phyloP scores from a whole-genome alignment of 108 stramenopile genomes.

The Epithemia pelagica region DNA sequence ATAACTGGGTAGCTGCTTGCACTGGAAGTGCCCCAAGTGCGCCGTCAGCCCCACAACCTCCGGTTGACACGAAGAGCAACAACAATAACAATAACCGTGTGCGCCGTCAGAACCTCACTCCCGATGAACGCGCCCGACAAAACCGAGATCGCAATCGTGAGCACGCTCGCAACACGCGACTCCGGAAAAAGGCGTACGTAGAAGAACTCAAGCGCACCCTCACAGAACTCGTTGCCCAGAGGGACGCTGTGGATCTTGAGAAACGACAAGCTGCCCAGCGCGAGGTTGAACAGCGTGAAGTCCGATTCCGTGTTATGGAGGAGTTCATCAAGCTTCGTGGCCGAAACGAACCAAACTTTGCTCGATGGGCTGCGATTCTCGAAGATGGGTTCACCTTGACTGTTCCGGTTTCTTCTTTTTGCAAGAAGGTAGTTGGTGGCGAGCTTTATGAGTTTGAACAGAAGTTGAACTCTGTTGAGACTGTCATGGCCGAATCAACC shows the following conservation, averaged over 20 bases:
- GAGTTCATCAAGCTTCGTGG: constrained; percentile 78
- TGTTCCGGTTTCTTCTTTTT: constrained; percentile 56
- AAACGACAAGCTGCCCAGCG: constrained; percentile 57
- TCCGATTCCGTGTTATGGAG: constrained; percentile 77
- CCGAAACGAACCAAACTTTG: constrained; percentile 55
- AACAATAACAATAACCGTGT: constrained; percentile 51
- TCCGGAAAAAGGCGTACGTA: constrained; percentile 95
- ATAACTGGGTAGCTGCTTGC: constrained; percentile 80
- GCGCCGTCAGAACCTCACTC: constrained; percentile 64
- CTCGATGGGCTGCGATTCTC: constrained; percentile 79
- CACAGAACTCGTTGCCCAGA: constrained; percentile 69
- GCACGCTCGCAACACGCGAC: constrained; percentile 93
- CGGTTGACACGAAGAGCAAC: constrained; percentile 41
- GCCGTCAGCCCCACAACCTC: constrained; percentile 11
- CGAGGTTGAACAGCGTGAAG: constrained; percentile 73
- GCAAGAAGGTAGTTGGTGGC: constrained; percentile 40
- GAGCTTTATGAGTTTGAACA: constrained; percentile 33
- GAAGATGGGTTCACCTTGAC: constrained; percentile 71
- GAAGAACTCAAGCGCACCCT: constrained; percentile 86
- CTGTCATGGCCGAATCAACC: constrained; percentile 65
- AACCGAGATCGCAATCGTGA: constrained; percentile 95
- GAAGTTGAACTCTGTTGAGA: constrained; percentile 44
- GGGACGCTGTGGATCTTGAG: constrained; percentile 67
- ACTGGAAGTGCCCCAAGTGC: constrained; percentile 28
- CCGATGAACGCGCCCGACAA: constrained; percentile 83